A percentile compares a stretch with the other conserved stretches of the same genome.
Evolutionary conservation across 2,329 filamentous ascomycete species (phyloP).

Genomic region (Aaosphaeria arxii): DNA sequence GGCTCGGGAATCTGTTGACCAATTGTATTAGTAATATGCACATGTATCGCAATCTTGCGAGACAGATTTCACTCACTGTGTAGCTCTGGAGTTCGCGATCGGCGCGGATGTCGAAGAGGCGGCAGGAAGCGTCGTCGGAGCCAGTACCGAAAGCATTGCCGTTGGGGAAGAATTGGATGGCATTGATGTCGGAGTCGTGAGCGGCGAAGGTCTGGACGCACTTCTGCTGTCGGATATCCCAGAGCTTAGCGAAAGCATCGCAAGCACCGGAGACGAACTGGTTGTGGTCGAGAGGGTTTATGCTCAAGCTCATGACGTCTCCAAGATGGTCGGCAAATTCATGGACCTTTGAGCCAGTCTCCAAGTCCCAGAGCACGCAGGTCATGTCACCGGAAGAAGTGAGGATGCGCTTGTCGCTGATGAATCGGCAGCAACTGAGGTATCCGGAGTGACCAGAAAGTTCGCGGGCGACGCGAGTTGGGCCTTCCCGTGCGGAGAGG

Average conservation of each 20-base stretch:
- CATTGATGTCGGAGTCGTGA: constrained; percentile 98
- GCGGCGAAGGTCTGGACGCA: constrained; percentile 98
- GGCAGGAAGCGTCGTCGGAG: constrained; percentile 95
- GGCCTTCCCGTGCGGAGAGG: constrained; percentile 93
- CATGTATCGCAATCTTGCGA: constrained; percentile 3
- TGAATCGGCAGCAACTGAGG: constrained; percentile 96
- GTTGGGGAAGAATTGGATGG: constrained; percentile 98
- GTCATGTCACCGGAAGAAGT: constrained; percentile 99
- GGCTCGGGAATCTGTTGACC: constrained; percentile 84
- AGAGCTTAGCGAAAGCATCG: constrained; percentile 96
- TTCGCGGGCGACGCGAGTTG: constrained; percentile 91
- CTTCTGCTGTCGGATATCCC: constrained; percentile 98
- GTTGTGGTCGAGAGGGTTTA: constrained; percentile 98
- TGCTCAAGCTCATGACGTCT: constrained; percentile 99
- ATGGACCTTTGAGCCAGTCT: constrained; percentile 93
- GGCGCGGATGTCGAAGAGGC: constrained; percentile 95
- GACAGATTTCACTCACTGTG: constrained; percentile 49
- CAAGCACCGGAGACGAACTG: constrained; percentile 99
- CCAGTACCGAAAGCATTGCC: constrained; percentile 98
- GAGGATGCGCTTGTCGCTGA: constrained; percentile 96
- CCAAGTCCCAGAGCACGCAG: constrained; percentile 99
- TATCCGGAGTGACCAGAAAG: constrained; percentile 96
- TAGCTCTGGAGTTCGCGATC: constrained; percentile 75
- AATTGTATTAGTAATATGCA: constrained; percentile 21
- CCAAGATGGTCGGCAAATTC: constrained; percentile 98